Evolutionary conservation across 202 grass and related monocot genomes (phyloP).

Genomic region (Setaria italica): DNA sequence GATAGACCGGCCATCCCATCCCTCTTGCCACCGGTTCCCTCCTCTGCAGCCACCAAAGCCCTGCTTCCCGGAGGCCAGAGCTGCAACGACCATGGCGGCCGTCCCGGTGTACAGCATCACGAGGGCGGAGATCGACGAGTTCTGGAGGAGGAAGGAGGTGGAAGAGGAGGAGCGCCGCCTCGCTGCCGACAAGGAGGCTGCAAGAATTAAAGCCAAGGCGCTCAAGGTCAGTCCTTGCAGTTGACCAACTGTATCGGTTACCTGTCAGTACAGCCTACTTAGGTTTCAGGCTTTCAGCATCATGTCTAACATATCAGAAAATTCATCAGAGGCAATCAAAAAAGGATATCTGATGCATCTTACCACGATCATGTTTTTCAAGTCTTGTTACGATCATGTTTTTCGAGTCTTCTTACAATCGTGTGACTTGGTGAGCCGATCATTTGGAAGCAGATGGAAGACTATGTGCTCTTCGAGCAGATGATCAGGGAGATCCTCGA

Average conservation of each 20-base stretch:
- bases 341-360: background rate
- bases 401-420: background rate
- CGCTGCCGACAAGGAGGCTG: slow-evolving; percentile 70
- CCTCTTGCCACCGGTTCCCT: background rate
- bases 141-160: slow-evolving; percentile 77
- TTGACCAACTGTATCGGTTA: background rate
- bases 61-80: background rate
- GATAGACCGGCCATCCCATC: background rate
- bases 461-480: slow-evolving; percentile 71
- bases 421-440: background rate
- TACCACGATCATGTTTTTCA: background rate
- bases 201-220: slow-evolving; percentile 70
- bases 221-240: slow-evolving; percentile 55
- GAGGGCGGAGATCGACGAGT: slow-evolving; percentile 65
- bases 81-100: slow-evolving; percentile 42
- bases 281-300: background rate
- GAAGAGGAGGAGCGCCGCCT: slow-evolving; percentile 69
- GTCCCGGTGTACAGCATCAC: slow-evolving; percentile 63
- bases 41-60: background rate
- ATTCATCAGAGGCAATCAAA: background rate
- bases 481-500: slow-evolving; percentile 61
- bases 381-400: background rate
- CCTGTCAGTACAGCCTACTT: background rate
- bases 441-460: slow-evolving; percentile 66
- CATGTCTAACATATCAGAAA: background rate